phyloP scores from a whole-genome alignment of 2,329 filamentous ascomycete species.

The Furcasterigmium furcatum region DNA sequence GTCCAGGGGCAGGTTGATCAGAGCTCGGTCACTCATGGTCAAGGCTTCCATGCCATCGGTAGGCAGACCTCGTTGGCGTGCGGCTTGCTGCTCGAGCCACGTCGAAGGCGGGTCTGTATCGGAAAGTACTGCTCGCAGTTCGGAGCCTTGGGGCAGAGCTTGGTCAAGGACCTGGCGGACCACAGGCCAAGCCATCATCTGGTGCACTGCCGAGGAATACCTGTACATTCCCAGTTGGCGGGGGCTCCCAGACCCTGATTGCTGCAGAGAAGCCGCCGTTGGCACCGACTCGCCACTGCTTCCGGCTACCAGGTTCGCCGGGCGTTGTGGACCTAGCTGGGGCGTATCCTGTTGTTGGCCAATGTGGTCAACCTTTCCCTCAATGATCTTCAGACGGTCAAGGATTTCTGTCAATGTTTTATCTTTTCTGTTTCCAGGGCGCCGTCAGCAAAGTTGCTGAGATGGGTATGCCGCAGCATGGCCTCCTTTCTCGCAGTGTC shows the following conservation, averaged over 20 bases:
- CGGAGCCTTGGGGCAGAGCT: slow-evolving; percentile 3
- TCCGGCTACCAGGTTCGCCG: not conserved
- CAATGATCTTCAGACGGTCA: slow-evolving; percentile 50
- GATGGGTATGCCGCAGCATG: not conserved
- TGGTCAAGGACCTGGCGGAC: slow-evolving; percentile 10
- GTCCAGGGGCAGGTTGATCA: slow-evolving; percentile 1
- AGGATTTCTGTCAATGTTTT: slow-evolving; percentile 60
- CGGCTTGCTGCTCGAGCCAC: slow-evolving; percentile 7
- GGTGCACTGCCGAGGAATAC: slow-evolving; percentile 8
- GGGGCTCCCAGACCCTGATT: slow-evolving; percentile 4
- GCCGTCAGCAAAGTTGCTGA: not conserved
- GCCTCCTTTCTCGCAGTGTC: too few species aligned
- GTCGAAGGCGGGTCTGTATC: slow-evolving; percentile 4
- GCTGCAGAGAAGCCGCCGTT: slow-evolving; percentile 11
- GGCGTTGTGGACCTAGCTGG: not conserved
- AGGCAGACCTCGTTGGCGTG: slow-evolving; percentile 1
- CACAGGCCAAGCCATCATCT: slow-evolving; percentile 11
- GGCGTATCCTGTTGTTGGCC: slow-evolving; percentile 14
- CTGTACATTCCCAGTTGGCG: not conserved
- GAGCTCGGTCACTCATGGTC: slow-evolving; percentile 1
- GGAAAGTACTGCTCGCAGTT: slow-evolving; percentile 4
- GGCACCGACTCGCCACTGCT: slow-evolving; percentile 7
- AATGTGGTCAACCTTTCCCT: slow-evolving; percentile 50
- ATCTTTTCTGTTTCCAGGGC: slow-evolving; percentile 48
- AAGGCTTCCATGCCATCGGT: slow-evolving; percentile 5